Conservation (phyloP, 2,329 filamentous ascomycete genomes). For the Daldinia sp. region DNA sequence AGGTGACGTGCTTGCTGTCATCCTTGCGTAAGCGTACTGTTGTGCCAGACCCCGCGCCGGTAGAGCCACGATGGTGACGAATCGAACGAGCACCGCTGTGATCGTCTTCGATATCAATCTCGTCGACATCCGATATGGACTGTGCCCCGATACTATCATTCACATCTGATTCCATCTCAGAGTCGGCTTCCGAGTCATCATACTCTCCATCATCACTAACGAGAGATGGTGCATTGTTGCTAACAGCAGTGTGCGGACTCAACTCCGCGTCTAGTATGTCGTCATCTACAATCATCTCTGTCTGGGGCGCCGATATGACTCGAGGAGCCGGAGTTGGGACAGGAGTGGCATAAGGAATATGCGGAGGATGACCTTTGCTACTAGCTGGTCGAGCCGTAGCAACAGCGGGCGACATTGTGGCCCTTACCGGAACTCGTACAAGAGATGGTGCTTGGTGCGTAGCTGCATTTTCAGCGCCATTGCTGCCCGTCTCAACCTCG, state of each 20-base stretch:
- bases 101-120: conserved; percentile 72
- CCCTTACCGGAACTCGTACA: conserved; percentile 70
- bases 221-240: conserved; percentile 82
- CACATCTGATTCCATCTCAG: conserved; percentile 67
- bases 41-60: conserved; percentile 52
- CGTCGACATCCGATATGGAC: conserved; percentile 69
- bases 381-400: conserved; percentile 64
- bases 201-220: conserved; percentile 86
- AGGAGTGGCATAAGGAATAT: conserved; percentile 57
- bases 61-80: conserved; percentile 57
- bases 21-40: conserved; percentile 66
- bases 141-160: conserved; percentile 70
- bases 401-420: conserved; percentile 64
- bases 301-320: conserved; percentile 40
- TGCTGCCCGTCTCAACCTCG: conserved; percentile 59
- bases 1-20: conserved; percentile 67
- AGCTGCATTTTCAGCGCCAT: conserved; percentile 57
- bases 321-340: conserved; percentile 54
- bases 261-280: conserved; percentile 71
- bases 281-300: conserved; percentile 57
- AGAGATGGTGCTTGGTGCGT: conserved; percentile 53
- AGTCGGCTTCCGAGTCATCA: conserved; percentile 76
- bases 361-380: conserved; percentile 65
- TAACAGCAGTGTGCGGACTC: conserved; percentile 76
- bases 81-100: conserved; percentile 60